These are phyloP conservation scores for Xerocomellus dryophilus DNA, from an alignment of 768 basidiomycete genomes.

Conservation along the genomic window DNA sequence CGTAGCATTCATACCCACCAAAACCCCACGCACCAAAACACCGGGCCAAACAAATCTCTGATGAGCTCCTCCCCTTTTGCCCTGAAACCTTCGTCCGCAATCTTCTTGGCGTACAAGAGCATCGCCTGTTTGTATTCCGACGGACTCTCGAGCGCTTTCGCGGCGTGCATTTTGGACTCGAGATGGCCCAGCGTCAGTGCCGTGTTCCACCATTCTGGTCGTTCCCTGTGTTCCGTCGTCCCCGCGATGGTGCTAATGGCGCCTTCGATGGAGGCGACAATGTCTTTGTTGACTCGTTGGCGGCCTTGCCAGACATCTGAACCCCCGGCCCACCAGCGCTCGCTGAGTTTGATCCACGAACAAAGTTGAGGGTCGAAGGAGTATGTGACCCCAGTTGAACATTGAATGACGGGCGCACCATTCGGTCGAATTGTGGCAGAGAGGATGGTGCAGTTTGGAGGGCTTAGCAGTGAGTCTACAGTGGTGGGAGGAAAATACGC, in stretches of 20 bases:
- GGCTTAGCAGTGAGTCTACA: constrained; percentile 54
- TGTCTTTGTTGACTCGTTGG: constrained; percentile 51
- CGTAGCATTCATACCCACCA: neutral
- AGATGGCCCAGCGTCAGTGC: constrained; percentile 87
- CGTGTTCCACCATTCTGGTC: constrained; percentile 77
- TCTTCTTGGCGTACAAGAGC: constrained; percentile 72
- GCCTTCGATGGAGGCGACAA: constrained; percentile 53
- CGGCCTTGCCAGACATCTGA: constrained; percentile 82
- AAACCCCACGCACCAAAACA: constrained; percentile 69
- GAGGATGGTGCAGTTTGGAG: constrained; percentile 58
- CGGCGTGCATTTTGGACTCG: constrained; percentile 77
- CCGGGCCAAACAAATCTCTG: constrained; percentile 84
- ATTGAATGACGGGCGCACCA: constrained; percentile 72
- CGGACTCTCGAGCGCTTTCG: constrained; percentile 74
- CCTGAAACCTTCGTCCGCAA: constrained; percentile 87
- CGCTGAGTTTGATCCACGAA: constrained; percentile 73
- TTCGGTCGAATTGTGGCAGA: constrained; percentile 71
- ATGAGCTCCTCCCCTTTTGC: constrained; percentile 90
- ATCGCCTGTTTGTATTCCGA: constrained; percentile 79
- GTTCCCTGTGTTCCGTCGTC: constrained; percentile 40
- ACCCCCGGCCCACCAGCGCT: constrained; percentile 82
- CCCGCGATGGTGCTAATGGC: constrained; percentile 46
- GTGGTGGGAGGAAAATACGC: constrained; percentile 66
- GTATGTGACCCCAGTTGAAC: constrained; percentile 75
- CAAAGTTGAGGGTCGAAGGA: constrained; percentile 70